Conservation (phyloP, 1,284 basidiomycete species). For the Pseudomicrostroma phylloplanum region DNA sequence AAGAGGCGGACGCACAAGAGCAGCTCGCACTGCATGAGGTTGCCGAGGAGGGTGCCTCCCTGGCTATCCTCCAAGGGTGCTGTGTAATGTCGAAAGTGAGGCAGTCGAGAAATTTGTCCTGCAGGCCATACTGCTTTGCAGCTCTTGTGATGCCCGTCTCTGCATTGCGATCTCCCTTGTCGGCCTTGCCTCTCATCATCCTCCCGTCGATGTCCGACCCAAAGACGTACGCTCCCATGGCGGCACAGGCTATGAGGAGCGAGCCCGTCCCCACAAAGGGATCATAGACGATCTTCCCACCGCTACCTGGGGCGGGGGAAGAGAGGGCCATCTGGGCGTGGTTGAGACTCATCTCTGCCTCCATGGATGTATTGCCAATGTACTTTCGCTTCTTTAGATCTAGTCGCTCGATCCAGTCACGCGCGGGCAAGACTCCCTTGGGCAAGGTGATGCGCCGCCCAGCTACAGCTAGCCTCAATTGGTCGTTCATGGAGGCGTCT, state of each 20-base stretch:
- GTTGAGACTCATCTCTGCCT: conserved; percentile 83
- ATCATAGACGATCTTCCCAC: conserved; percentile 83
- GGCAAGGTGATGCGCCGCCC: conserved; percentile 1
- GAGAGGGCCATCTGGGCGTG: conserved; percentile 88
- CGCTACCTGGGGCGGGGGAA: conserved; percentile 57
- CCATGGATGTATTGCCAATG: conserved; percentile 97
- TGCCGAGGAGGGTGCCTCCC: background rate
- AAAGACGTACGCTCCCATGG: conserved; percentile 79
- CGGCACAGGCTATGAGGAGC: conserved; percentile 67
- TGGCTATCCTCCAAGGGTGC: conserved; percentile 77
- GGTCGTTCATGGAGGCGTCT: conserved; percentile 1
- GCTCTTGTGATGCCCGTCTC: conserved; percentile 66
- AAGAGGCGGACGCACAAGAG: background rate
- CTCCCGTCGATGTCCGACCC: conserved; percentile 96
- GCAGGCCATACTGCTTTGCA: conserved; percentile 77
- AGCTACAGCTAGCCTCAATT: background rate
- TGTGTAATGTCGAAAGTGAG: conserved; percentile 83
- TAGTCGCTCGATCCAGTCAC: conserved; percentile 49
- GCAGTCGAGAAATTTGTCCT: conserved; percentile 70
- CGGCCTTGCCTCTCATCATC: conserved; percentile 86
- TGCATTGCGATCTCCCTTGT: conserved; percentile 19
- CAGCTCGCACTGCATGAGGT: conserved; percentile 18
- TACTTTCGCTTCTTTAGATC: conserved; percentile 78
- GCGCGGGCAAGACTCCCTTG: conserved; percentile 14
- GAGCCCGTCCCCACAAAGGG: conserved; percentile 96